Conservation (phyloP, 495 filamentous ascomycete species). For the Extremus antarcticus region DNA sequence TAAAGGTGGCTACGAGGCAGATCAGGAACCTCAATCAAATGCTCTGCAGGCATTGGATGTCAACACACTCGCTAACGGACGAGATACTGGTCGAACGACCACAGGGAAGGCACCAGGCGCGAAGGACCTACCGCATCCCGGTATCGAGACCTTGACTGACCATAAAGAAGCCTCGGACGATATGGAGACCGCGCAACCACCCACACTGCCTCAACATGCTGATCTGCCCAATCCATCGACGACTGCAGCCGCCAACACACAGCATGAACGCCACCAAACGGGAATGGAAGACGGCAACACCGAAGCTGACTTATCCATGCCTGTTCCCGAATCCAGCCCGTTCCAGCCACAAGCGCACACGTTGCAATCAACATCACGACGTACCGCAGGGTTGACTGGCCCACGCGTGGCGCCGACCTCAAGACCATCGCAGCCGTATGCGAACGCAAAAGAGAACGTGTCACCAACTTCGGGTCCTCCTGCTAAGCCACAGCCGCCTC, state of each 20-base stretch:
- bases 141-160: not conserved
- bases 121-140: not conserved
- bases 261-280: no score
- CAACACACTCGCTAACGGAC: constrained; percentile 7
- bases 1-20: not conserved
- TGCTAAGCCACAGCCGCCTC: not conserved
- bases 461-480: not conserved
- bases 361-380: not conserved
- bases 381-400: not conserved
- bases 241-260: no score
- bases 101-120: not conserved
- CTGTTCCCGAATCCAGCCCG: not conserved
- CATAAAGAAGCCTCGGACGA: no score
- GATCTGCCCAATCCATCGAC: no score
- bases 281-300: not conserved
- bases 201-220: no score
- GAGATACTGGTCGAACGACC: not conserved
- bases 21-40: constrained; percentile 2
- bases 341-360: not conserved
- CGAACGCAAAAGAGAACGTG: constrained; percentile 6
- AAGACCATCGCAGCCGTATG: not conserved
- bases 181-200: no score
- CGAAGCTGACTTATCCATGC: not conserved
- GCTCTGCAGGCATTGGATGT: constrained; percentile 15
- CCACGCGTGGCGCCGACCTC: not conserved